A percentile compares a stretch with the other conserved stretches of the same genome.
These are phyloP conservation scores for Musa itinerans DNA, from an alignment of 176 grass and related monocot species.

Conservation along the genomic window DNA sequence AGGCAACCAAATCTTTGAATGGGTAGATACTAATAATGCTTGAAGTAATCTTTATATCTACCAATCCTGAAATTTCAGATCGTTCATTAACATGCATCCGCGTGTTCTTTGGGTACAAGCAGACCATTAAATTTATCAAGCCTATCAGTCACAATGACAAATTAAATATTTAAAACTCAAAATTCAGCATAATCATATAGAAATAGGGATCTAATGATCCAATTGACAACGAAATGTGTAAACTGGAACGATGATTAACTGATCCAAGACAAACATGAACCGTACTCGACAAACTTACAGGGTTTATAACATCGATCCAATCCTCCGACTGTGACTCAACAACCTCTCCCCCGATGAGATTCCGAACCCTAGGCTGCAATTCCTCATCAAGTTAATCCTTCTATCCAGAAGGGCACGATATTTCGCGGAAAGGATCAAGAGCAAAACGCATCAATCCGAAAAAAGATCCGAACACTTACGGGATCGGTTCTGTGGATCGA, in stretches of 20 bases:
- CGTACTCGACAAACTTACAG: slow-evolving; percentile 31
- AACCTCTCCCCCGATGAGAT: slow-evolving; percentile 82
- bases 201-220: too few relatives aligned
- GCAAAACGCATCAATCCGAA: not conserved
- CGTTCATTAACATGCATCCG: too few relatives aligned
- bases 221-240: not conserved
- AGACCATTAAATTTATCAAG: too few relatives aligned
- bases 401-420: not conserved
- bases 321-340: slow-evolving; percentile 56
- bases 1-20: too few relatives aligned
- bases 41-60: too few relatives aligned
- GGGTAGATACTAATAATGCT: too few relatives aligned
- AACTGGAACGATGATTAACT: not conserved
- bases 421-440: not conserved
- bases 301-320: slow-evolving; percentile 75
- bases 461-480: slow-evolving; percentile 14
- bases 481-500: slow-evolving; percentile 23
- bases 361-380: slow-evolving; percentile 56
- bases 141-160: too few relatives aligned
- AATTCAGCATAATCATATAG: too few relatives aligned
- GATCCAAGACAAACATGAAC: not conserved
- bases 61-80: too few relatives aligned
- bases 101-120: too few relatives aligned
- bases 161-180: too few relatives aligned
- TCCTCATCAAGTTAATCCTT: not conserved